Evolutionary conservation across 1,284 basidiomycete genomes (phyloP), one percentile per base, ranked within the genome.

Genomic region (Vanrija sp.): DNA sequence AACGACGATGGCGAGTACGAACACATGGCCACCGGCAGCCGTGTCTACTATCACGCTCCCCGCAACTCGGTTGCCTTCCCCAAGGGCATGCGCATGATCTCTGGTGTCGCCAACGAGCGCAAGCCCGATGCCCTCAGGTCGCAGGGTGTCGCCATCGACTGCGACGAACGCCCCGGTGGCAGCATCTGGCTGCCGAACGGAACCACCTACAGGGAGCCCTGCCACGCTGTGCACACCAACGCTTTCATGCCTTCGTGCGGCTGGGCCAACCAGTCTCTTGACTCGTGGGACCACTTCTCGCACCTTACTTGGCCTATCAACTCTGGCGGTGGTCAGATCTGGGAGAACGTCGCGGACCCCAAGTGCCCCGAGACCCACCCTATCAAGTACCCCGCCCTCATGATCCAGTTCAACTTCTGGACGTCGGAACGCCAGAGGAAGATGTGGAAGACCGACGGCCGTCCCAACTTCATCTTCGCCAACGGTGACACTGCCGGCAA

Each of bases 251-350:
- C 67, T 12, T 67, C 68, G 12, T 78, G 77, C 61, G 76, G 79
- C 50, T 78, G 78, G 24, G 62, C 69, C 41, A 72, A 78, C 59
- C 23, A 37, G 51, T 25, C 31, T 4, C 67, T 78, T 50, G 75
- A 78, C 56, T 75, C 73, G 14, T 38, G 67, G 3, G 73, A 79
- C 43, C 77, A 78, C 66, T 61, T 65, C 48, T 69, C 66, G 0
- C 75, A 78, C 66, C 73, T 78, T 63, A 69, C 78, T 0, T 79
- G 76, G 64, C 76, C 78, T 0, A 65, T 69, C 41, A 59, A 72
- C 53, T 25, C 15, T 18, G 37, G 31, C 15, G 31, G 31, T 31
- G 31, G 31, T 5, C 31, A 31, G 9, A 14, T 31, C 12, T 31
- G 31, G 31, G 31, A 31, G 12, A 31, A 31, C 31, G 12, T 12